Percentiles rank a stretch among this genome's conserved stretches.
phyloP scores from a whole-genome alignment of 2,329 filamentous ascomycete genomes.

The Fusarium subglutinans region DNA sequence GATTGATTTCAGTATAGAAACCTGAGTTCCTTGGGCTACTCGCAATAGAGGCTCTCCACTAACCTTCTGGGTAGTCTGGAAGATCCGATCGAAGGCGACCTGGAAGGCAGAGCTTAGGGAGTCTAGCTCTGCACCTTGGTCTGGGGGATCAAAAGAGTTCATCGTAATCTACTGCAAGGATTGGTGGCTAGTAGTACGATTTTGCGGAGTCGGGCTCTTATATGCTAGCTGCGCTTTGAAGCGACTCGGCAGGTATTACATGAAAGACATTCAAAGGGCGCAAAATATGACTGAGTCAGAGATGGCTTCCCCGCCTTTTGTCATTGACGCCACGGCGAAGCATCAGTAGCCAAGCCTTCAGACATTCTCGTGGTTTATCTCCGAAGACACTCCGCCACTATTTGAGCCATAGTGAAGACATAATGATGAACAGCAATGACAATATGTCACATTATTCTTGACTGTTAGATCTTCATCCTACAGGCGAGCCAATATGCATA shows the following conservation, averaged over 20 bases:
- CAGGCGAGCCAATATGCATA: background rate
- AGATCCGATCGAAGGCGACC: background rate
- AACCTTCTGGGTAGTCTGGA: background rate
- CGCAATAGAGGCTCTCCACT: background rate
- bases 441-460: background rate
- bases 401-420: rapidly evolving
- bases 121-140: background rate
- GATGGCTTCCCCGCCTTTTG: slow-evolving; percentile 3
- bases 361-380: too few relatives aligned
- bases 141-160: background rate
- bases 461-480: background rate
- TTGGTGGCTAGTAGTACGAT: rapidly evolving
- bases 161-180: background rate
- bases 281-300: too few relatives aligned
- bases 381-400: rapidly evolving
- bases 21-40: background rate
- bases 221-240: background rate
- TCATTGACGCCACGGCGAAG: background rate
- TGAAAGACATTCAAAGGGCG: background rate
- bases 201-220: too few relatives aligned
- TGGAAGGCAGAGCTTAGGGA: background rate
- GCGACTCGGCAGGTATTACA: background rate
- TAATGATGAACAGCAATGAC: background rate
- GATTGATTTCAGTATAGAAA: background rate
- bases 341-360: background rate